Evolutionary conservation across 1,284 basidiomycete species (phyloP).

Genomic region (Melampsora larici-populina): DNA sequence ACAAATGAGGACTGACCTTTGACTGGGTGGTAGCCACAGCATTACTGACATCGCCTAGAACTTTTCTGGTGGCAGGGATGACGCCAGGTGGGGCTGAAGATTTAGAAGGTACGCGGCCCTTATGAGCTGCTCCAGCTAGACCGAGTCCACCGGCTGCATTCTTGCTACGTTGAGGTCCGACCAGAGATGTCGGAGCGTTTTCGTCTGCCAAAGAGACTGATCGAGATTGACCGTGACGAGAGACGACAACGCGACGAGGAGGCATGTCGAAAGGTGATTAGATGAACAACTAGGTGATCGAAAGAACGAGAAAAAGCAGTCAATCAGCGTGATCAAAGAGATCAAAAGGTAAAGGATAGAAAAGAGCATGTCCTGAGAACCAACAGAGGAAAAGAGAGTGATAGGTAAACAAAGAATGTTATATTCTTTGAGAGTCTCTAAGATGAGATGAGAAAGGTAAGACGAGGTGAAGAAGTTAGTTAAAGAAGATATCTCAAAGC

Average conservation of each 20-base stretch:
- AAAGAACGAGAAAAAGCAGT: too few relatives aligned
- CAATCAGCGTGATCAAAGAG: background rate
- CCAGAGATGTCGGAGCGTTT: constrained; percentile 27
- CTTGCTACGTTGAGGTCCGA: constrained; percentile 37
- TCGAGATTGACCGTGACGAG: constrained; percentile 26
- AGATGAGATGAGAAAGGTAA: constrained; percentile 3
- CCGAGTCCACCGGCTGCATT: background rate
- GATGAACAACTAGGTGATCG: background rate
- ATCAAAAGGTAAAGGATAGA: background rate
- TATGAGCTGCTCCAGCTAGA: background rate
- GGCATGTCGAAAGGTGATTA: constrained; percentile 2
- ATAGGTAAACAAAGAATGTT: background rate
- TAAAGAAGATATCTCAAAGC: constrained; percentile 14
- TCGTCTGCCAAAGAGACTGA: constrained; percentile 40
- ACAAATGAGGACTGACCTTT: constrained; percentile 43
- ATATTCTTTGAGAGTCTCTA: background rate
- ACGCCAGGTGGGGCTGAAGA: background rate
- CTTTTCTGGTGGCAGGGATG: constrained; percentile 28
- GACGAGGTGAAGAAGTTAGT: background rate
- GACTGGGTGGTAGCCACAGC: constrained; percentile 22
- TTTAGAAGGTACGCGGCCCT: background rate
- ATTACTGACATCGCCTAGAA: constrained; percentile 47
- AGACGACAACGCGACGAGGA: constrained; percentile 26
- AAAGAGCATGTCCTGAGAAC: constrained; percentile 12
- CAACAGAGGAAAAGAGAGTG: background rate